Conservation (phyloP, 352 stramenopile genomes). For the Phytophthora pseudosyringae region DNA sequence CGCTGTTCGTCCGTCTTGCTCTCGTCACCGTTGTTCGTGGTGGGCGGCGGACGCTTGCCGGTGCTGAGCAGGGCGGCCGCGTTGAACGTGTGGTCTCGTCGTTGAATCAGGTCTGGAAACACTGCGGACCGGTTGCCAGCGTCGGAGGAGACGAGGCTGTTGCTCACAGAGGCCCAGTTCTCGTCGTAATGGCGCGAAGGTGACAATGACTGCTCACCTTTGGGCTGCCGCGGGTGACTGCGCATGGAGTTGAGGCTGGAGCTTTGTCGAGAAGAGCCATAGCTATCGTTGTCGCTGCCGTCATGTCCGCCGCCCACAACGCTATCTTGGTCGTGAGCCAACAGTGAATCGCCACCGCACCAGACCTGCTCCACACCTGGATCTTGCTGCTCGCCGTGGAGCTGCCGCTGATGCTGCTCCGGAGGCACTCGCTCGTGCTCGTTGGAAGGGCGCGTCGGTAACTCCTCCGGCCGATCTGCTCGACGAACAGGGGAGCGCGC, state of each 20-base stretch:
- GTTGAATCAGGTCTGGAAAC: slow-evolving; percentile 14
- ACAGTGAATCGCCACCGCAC: slow-evolving; percentile 1
- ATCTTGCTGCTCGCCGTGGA: background rate
- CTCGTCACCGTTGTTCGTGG: background rate
- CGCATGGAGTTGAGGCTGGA: background rate
- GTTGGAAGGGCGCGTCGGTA: slow-evolving; percentile 10
- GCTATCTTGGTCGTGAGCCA: slow-evolving; percentile 5
- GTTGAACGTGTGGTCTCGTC: slow-evolving; percentile 23
- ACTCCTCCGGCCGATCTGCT: slow-evolving; percentile 6
- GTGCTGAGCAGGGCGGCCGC: slow-evolving; percentile 21
- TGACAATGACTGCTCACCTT: background rate
- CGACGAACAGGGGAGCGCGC: slow-evolving; percentile 9
- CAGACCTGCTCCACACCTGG: background rate
- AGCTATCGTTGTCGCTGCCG: background rate
- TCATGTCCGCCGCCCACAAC: background rate
- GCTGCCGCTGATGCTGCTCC: background rate
- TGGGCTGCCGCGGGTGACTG: background rate
- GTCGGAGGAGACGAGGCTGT: slow-evolving; percentile 31
- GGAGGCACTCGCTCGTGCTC: slow-evolving; percentile 6
- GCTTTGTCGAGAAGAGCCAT: background rate
- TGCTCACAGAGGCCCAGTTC: slow-evolving; percentile 29
- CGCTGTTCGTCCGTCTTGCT: slow-evolving; percentile 61
- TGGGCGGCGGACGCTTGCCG: background rate
- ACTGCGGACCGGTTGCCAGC: slow-evolving; percentile 5
- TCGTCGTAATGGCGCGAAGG: slow-evolving; percentile 15